Conservation (phyloP, 495 filamentous ascomycete species). For the Glarea lozoyensis region DNA sequence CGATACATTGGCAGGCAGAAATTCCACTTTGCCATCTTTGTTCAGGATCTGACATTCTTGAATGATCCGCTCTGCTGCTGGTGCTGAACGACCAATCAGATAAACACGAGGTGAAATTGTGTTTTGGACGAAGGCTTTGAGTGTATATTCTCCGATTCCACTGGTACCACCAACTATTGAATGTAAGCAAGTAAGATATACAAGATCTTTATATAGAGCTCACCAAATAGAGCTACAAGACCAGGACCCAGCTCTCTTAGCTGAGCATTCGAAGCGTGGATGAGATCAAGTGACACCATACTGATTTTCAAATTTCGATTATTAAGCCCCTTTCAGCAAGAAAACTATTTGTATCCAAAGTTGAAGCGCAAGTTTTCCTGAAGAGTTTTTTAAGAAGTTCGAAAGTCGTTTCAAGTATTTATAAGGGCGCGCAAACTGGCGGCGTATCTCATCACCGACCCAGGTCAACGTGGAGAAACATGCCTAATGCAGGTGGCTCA, state of each 20-base stretch:
- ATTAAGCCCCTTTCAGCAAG: no score
- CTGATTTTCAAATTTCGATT: conserved; percentile 1
- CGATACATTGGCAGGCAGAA: conserved; percentile 21
- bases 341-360: no score
- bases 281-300: conserved; percentile 35
- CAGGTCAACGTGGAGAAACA: no score
- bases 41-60: conserved; percentile 22
- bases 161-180: conserved; percentile 35
- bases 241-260: conserved; percentile 34
- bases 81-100: conserved; percentile 33
- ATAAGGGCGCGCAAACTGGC: no score
- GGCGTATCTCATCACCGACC: no score
- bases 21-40: conserved; percentile 21
- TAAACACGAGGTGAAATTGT: conserved; percentile 27
- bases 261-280: conserved; percentile 33
- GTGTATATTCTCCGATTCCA: conserved; percentile 34
- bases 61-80: conserved; percentile 28
- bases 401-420: no score
- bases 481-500: no score
- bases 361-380: no score
- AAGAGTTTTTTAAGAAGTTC: no score
- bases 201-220: neutral
- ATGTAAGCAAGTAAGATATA: neutral
- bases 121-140: conserved; percentile 30
- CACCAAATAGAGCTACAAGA: conserved; percentile 47